Evolutionary conservation across 805 yeast genomes (phyloP).

Genomic region (Saccharomycopsis fodiens): DNA sequence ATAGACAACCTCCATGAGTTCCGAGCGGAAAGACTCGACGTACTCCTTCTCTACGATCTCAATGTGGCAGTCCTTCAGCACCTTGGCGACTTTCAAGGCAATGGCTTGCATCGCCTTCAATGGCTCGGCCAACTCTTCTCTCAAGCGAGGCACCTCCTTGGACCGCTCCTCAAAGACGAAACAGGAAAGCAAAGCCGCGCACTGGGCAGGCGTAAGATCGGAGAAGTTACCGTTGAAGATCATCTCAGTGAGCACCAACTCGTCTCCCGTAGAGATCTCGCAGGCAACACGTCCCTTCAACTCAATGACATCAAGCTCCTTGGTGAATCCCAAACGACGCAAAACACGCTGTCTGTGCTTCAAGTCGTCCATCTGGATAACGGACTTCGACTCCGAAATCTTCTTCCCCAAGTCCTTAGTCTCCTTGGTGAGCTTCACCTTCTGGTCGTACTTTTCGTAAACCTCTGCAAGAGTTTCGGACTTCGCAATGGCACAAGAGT

Average conservation of each 20-base stretch:
- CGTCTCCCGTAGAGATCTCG: constrained; percentile 87
- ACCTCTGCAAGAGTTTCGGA: constrained; percentile 54
- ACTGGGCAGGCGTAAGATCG: constrained; percentile 79
- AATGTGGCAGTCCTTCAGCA: constrained; percentile 81
- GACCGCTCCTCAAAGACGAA: constrained; percentile 96
- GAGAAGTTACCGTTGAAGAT: constrained; percentile 94
- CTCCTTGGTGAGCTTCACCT: constrained; percentile 52
- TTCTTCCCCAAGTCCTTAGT: constrained; percentile 55
- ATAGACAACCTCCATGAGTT: constrained; percentile 92
- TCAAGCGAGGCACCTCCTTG: constrained; percentile 76
- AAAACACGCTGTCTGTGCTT: constrained; percentile 89
- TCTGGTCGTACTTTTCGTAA: constrained; percentile 57
- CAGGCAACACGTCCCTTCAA: constrained; percentile 97
- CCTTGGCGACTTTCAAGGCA: constrained; percentile 86
- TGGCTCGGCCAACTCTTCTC: constrained; percentile 91
- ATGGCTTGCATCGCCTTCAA: constrained; percentile 79
- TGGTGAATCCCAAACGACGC: constrained; percentile 84
- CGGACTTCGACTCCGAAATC: constrained; percentile 79
- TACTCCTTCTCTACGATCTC: constrained; percentile 89
- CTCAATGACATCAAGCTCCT: constrained; percentile 83
- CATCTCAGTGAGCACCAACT: constrained; percentile 77
- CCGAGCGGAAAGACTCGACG: constrained; percentile 84
- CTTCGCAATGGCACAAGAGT: constrained; percentile 58
- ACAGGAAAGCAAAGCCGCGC: constrained; percentile 88
- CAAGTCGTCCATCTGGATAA: constrained; percentile 88